Percentiles rank a stretch among this genome's conserved stretches.
Evolutionary conservation across 129 eudicot genomes (phyloP).

Genomic region (Artemisia tridentata): DNA sequence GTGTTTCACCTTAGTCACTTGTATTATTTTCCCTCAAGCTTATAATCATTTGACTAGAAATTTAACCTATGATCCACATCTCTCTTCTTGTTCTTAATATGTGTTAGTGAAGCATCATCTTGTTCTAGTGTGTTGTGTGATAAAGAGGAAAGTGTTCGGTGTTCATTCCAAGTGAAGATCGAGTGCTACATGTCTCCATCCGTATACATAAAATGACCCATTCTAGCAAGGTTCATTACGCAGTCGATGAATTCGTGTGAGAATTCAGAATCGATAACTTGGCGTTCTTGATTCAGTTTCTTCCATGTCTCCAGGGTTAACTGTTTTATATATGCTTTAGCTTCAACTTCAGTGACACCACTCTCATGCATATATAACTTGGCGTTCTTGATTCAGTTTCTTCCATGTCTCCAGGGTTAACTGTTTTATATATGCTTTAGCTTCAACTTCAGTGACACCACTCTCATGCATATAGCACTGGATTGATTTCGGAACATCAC

Average conservation of each 20-base stretch:
- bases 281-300: slow-evolving; percentile 30
- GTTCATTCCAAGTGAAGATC: too few species aligned
- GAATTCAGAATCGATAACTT: slow-evolving; percentile 9
- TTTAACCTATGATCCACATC: too few species aligned
- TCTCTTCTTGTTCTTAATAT: too few species aligned
- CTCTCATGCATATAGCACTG: slow-evolving; percentile 35
- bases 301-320: slow-evolving; percentile 29
- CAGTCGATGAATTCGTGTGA: slow-evolving; percentile 14
- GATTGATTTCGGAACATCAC: slow-evolving; percentile 33
- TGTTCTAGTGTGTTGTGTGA: too few species aligned
- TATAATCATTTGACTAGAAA: too few species aligned
- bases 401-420: slow-evolving; percentile 29
- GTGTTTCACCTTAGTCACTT: too few species aligned
- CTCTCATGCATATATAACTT: slow-evolving; percentile 38
- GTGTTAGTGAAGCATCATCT: too few species aligned
- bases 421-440: slow-evolving; percentile 21
- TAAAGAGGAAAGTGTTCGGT: too few species aligned
- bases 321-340: slow-evolving; percentile 21
- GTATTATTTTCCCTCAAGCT: too few species aligned
- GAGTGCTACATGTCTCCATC: too few species aligned
- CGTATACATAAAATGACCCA: slow-evolving; percentile 28
- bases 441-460: slow-evolving; percentile 30
- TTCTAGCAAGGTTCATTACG: slow-evolving; percentile 25
- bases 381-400: slow-evolving; percentile 34
- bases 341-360: slow-evolving; percentile 30